Base-by-base conservation (phyloP, 1,284 basidiomycete species). In the Porphyrellus sp. region DNA sequence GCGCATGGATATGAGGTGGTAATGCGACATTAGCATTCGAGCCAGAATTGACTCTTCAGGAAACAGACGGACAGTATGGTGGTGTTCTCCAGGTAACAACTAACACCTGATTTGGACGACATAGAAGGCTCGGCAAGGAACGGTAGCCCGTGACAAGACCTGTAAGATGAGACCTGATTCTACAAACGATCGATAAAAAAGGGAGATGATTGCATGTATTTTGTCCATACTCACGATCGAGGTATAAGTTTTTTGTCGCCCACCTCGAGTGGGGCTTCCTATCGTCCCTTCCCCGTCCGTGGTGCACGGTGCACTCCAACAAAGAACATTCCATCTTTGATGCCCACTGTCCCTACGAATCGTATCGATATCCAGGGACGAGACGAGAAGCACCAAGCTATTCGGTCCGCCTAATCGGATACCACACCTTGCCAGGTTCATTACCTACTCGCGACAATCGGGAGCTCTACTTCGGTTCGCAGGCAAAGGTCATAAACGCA, bases 401-500 rank as follows among this genome's bases (percentile, higher is more conserved):
- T 31, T 46, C 46, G 24, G 39, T 45, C 20, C 52, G 24, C 45
- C 44, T 41, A 28, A 42, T 56, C 25, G 49, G 51, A 59, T 54
- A 38, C 43, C 51, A 9, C 38, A 45, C 16, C 23, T 34, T 28
- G 13, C 38, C 49, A 23, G 27, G 43, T 21, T 21, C n/a, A 27
- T 46, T 48, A 9, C 47, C 52, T 45, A 42, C n/a, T 46, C 42
- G 35, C 46, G 34, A 44, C 30, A 33, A 46, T 49, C 31, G 11
- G 49, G 39, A n/a, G 28, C 30, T 50, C 23, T 12, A 48, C 37
- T 24, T 18, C 37, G 35, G 9, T 46, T 43, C 37, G 43, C 33
- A 30, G 28, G 48, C 24, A 5, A 37, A 35, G 12, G 38, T 45
- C 47, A 57, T 51, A 54, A 45, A 49, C 62, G 50, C 43, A 58